These are phyloP conservation scores for Trichophyton rubrum DNA, from an alignment of 2,329 filamentous ascomycete genomes.

Conservation along the genomic window DNA sequence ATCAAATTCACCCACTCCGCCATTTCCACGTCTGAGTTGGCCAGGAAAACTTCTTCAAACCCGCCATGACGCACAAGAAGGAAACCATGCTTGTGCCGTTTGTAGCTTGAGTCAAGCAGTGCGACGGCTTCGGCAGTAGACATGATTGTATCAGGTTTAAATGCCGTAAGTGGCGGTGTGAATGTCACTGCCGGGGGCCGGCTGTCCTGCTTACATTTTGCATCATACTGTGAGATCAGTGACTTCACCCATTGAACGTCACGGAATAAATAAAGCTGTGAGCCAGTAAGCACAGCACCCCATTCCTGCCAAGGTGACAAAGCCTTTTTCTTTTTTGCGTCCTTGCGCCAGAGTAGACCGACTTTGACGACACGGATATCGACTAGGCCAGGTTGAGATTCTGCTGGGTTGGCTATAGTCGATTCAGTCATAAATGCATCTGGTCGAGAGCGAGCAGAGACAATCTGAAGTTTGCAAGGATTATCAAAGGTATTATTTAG, in stretches of 20 bases:
- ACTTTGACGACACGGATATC: conserved; percentile 98
- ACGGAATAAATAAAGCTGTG: conserved; percentile 91
- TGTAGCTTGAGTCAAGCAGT: conserved; percentile 73
- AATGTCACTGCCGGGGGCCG: conserved; percentile 65
- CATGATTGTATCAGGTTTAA: conserved; percentile 88
- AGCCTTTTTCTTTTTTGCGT: conserved; percentile 82
- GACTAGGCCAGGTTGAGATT: conserved; percentile 82
- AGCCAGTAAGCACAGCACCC: conserved; percentile 93
- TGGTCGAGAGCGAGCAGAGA: conserved; percentile 82
- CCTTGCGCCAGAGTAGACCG: conserved; percentile 87
- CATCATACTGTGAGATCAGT: conserved; percentile 76
- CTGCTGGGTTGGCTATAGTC: conserved; percentile 69
- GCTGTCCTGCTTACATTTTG: conserved; percentile 64
- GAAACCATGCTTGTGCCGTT: conserved; percentile 88
- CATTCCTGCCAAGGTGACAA: conserved; percentile 97
- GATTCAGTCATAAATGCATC: conserved; percentile 90
- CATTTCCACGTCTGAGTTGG: conserved; percentile 80
- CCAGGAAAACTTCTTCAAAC: conserved; percentile 78
- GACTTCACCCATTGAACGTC: conserved; percentile 88
- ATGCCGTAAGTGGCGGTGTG: conserved; percentile 75
- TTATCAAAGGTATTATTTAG: conserved; percentile 82
- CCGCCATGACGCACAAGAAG: conserved; percentile 77
- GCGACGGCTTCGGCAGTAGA: conserved; percentile 89
- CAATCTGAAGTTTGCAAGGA: conserved; percentile 84
- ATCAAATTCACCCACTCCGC: conserved; percentile 95